These are phyloP conservation scores for Lentinula novae-zelandiae DNA, from an alignment of 1,284 basidiomycete species.

Conservation along the genomic window DNA sequence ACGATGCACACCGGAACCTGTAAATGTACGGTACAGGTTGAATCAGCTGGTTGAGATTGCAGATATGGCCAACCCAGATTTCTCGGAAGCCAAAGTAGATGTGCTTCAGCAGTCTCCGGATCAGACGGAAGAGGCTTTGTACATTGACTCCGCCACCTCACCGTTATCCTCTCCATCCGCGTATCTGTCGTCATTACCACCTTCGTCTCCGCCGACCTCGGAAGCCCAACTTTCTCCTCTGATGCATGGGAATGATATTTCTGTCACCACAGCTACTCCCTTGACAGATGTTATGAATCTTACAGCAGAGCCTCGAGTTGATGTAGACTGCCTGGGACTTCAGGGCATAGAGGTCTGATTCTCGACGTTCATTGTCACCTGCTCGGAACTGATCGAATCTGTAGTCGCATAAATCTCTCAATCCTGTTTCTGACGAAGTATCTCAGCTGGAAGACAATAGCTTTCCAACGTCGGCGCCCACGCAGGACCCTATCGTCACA, in stretches of 20 bases:
- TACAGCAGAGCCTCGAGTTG: not conserved
- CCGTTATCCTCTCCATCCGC: not conserved
- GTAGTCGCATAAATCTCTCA: not conserved
- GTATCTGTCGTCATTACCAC: constrained; percentile 3
- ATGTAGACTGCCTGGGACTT: not conserved
- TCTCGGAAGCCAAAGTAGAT: not conserved
- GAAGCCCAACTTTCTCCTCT: constrained; percentile 4
- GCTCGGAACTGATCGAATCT: not conserved
- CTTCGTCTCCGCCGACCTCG: constrained; percentile 5
- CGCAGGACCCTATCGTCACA: not conserved
- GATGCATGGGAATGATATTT: not conserved
- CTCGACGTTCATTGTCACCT: not conserved
- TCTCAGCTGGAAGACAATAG: not conserved
- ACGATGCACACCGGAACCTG: not conserved
- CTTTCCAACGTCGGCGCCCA: not conserved
- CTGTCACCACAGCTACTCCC: not conserved
- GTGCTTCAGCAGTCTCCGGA: not conserved
- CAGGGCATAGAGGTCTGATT: not conserved
- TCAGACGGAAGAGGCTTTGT: not conserved
- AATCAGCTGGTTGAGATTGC: constrained; percentile 2
- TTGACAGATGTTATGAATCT: not conserved
- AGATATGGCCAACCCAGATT: not conserved
- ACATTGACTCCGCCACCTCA: not conserved
- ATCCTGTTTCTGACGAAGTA: not conserved
- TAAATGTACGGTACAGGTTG: not conserved